Conservation (phyloP, 2,329 filamentous ascomycete genomes). For the Talaromyces amestolkiae region DNA sequence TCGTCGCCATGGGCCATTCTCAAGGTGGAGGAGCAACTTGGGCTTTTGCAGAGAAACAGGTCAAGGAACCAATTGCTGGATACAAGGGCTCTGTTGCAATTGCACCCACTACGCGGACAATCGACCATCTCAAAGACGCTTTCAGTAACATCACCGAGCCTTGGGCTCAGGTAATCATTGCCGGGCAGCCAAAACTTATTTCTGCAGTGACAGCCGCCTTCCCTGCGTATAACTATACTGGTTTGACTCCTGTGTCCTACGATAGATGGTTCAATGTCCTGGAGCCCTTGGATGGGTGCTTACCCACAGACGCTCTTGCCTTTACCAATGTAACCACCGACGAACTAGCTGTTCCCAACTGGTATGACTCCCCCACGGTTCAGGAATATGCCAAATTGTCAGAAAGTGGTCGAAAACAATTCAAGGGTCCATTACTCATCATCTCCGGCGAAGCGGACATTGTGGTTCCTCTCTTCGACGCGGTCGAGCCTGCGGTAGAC, state of each 20-base stretch:
- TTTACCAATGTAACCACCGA: slow-evolving; percentile 5
- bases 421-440: slow-evolving; percentile 12
- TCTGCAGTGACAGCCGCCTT: slow-evolving; percentile 2
- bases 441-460: slow-evolving; percentile 11
- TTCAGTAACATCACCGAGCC: slow-evolving; percentile 6
- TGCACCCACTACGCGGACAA: slow-evolving; percentile 11
- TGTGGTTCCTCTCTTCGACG: slow-evolving; percentile 8
- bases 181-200: slow-evolving; percentile 4
- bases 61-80: slow-evolving; percentile 10
- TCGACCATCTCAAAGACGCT: slow-evolving; percentile 13
- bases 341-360: slow-evolving; percentile 8
- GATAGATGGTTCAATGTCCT: slow-evolving; percentile 16
- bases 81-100: slow-evolving; percentile 10
- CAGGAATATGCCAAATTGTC: slow-evolving; percentile 6
- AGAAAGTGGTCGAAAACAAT: slow-evolving; percentile 16
- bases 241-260: slow-evolving; percentile 9
- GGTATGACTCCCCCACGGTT: slow-evolving; percentile 9
- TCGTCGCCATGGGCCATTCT: slow-evolving; percentile 48
- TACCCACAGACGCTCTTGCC: slow-evolving; percentile 10
- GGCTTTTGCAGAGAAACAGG: slow-evolving; percentile 24
- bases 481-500: slow-evolving; percentile 9
- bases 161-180: slow-evolving; percentile 12
- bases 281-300: slow-evolving; percentile 9
- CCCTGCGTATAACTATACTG: slow-evolving; percentile 6
- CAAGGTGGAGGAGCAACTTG: slow-evolving; percentile 50